Base-by-base conservation (phyloP, 768 basidiomycete genomes). In the Lactarius sp. region DNA sequence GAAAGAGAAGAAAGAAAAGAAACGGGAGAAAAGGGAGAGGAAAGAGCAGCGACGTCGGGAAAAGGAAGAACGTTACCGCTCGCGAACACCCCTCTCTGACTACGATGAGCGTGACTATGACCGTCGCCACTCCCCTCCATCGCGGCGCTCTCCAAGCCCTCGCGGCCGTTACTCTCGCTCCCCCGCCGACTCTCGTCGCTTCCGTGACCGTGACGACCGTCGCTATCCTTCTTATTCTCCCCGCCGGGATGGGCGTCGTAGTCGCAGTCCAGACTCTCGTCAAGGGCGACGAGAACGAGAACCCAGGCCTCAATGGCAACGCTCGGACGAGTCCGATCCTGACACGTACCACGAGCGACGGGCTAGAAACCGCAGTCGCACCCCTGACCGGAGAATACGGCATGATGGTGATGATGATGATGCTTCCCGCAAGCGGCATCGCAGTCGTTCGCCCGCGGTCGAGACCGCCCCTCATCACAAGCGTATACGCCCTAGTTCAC, bases 1-100 rank as follows among this genome's bases (percentile, higher is more conserved):
- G 71, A 85, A 86, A 62, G 88, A 89, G 73, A 80, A 81, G 69
- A 80, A 85, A 56, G 79, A 83, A 59, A 84, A 81, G 62, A 85
- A 80, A 70, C 81, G 78, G 59, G 75, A 76, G 60, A 85, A 80
- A 70, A 81, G 78, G 59, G 75, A 76, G 60, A 75, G 71, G 57
- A 74, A 72, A 57, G 68, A 66, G 16, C 65, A 62, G 12, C 59
- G 53, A 39, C 61, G 64, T 46, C 59, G 59, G n/a, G 72, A 72
- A 33, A 61, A 68, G 33, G 72, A 69, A 61, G 72, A 71, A 13
- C 60, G 54, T 27, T 54, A 67, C 34, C 57, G 66, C 34, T 71
- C 72, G 0, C 62, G 37, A 10, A 69, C 72, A 6, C 68, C 74
- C 20, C 66, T 59, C 56, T 60, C 67, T 6, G 77, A 77, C 31